These are phyloP conservation scores for Fraxinus baroniana DNA, from an alignment of 305 asterid genomes.

Conservation along the genomic window DNA sequence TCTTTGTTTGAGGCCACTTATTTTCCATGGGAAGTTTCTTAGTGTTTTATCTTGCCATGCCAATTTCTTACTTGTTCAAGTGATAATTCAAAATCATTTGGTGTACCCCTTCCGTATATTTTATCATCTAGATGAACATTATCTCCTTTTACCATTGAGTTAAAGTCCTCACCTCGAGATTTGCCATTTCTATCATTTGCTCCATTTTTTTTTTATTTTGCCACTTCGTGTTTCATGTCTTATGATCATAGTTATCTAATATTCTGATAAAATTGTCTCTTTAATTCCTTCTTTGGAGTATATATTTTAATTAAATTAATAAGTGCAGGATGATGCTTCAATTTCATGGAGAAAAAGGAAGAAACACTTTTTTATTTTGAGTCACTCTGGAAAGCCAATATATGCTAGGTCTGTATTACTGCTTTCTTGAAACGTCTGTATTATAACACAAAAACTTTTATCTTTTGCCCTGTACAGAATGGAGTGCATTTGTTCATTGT, in stretches of 20 bases:
- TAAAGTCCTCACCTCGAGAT: not conserved
- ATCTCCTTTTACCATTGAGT: not conserved
- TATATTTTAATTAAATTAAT: slow-evolving; percentile 29
- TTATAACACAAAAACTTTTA: slow-evolving; percentile 4
- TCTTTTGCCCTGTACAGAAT: slow-evolving; percentile 1
- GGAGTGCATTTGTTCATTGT: slow-evolving; percentile 8
- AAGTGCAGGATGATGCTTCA: slow-evolving; percentile 89
- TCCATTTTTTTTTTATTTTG: not conserved
- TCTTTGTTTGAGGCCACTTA: not conserved
- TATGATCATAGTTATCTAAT: not conserved
- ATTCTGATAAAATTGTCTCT: slow-evolving; percentile 8
- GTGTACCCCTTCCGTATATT: not conserved
- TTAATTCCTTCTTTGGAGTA: not conserved
- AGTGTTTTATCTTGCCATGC: not conserved
- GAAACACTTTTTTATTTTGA: slow-evolving; percentile 93
- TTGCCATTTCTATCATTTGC: not conserved
- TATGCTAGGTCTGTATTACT: slow-evolving; percentile 70
- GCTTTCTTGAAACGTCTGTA: not conserved
- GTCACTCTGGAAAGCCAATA: slow-evolving; percentile 95
- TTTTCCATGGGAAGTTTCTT: not conserved
- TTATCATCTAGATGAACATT: not conserved
- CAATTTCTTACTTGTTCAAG: not conserved
- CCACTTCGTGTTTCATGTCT: not conserved
- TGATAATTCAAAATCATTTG: not conserved
- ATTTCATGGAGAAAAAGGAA: slow-evolving; percentile 96